Evolutionary conservation across 1,284 basidiomycete species (phyloP), one percentile per base, ranked within the genome.

Genomic region (Gastroboletus turbinatus): DNA sequence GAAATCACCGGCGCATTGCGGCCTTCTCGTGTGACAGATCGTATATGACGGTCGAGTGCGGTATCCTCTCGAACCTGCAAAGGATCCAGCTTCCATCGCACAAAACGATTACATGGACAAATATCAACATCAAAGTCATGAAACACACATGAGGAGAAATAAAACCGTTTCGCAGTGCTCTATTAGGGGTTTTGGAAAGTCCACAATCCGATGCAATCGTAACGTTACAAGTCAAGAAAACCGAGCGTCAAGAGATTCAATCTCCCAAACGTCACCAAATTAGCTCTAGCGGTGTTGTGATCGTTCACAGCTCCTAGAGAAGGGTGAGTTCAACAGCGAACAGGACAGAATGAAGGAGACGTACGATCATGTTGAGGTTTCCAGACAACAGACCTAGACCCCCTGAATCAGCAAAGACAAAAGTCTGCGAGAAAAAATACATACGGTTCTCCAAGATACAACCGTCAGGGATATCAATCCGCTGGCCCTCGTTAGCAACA

Each of bases 381-480:
- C 84, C 84, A 32, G 84, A 85, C 39, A 87, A 70, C 59, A 87
- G 62, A 55, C 83, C 79, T 82, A 58, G n/a, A 46, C 33, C 29
- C 44, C 40, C 29, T 8, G 4, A 17, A 35, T 72, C 14, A 60
- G 43, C 50, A 43, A 50, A 21, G 39, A 30, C 33, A 40, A 50
- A 30, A 11, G 32, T 43, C 16, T 10, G 5, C n/a, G 5, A 39
- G 21, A 32, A 49, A 27, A 38, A 56, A 19, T 2, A 75, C 82
- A 59, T 55, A 85, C 87, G 90, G 81, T 97, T 97, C 78, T 98
- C 96, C 59, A 98, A 80, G 65, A 95, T 85, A 65, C 93, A 93
- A 6, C 95, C 95, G 71, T 98, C 96, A 42, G 96, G 96, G 60
- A 98, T 93, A 73, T 95, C 89, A 64, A 99, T 98, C 67, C 90